phyloP scores from a whole-genome alignment of 495 filamentous ascomycete genomes.

The Penicillium argentinense region DNA sequence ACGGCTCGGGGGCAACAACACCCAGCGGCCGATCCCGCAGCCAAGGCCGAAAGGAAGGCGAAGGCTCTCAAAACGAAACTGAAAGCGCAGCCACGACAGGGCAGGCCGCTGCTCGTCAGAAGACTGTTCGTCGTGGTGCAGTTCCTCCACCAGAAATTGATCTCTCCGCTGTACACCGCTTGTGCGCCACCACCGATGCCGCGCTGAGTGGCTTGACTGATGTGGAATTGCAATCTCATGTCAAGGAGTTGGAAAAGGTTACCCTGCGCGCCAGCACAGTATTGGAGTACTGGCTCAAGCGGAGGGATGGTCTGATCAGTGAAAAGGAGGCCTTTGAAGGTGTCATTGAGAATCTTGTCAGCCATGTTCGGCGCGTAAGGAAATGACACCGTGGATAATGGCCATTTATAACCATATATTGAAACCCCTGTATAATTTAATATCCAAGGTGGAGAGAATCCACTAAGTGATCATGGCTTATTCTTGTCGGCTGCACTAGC shows the following conservation, averaged over 20 bases:
- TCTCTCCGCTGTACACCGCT: constrained; percentile 69
- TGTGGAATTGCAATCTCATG: constrained; percentile 70
- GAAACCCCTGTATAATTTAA: constrained; percentile 27
- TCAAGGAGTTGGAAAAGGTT: constrained; percentile 67
- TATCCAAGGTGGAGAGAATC: constrained; percentile 11
- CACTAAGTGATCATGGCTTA: constrained; percentile 11
- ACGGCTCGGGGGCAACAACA: constrained; percentile 29
- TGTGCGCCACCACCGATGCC: constrained; percentile 81
- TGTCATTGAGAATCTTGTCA: constrained; percentile 97
- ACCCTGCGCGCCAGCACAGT: constrained; percentile 69
- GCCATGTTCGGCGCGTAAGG: constrained; percentile 85
- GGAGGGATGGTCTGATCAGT: constrained; percentile 76
- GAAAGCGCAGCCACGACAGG: constrained; percentile 29
- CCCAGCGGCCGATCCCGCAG: constrained; percentile 41
- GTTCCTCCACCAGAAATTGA: constrained; percentile 74
- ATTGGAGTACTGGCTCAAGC: constrained; percentile 85
- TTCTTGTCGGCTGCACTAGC: not conserved
- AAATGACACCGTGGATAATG: constrained; percentile 45
- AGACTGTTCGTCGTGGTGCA: constrained; percentile 49
- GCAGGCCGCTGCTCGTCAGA: constrained; percentile 40
- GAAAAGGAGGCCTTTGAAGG: constrained; percentile 97
- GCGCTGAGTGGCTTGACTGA: constrained; percentile 75
- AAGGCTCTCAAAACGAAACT: constrained; percentile 48
- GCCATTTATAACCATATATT: constrained; percentile 4
- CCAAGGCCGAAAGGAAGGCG: constrained; percentile 45